Evolutionary conservation across 116 monocot genomes (phyloP), one percentile per base, ranked within the genome.

Genomic region (Phalaenopsis hybrid): DNA sequence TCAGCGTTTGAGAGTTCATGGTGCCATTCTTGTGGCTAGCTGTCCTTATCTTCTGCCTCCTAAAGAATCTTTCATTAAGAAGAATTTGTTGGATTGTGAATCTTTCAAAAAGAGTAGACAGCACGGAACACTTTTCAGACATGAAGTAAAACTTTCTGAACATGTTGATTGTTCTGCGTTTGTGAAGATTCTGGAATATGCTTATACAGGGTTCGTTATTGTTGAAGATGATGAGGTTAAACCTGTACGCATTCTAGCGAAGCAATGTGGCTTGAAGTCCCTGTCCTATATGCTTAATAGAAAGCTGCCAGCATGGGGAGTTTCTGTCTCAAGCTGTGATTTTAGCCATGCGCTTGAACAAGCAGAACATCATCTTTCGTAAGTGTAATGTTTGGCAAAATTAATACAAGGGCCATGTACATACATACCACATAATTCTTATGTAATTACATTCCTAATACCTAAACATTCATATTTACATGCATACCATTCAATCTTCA

Each of bases 111-210:
- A 46, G 17, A 75, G 11, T 74, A n/a, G 74, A 4, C 73, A 80
- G 4, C 70, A 77, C 44, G 15, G 5, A 13, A 80, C 33, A 76
- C 81, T 18, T 69, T 84, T 67, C 13, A 82, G 37, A 41, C 61
- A 70, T 61, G 81, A 85, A 49, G 85, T 92, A 79, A 88, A 83
- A 55, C 85, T 96, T 69, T 96, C 96, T 28, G 85, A 86, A 31
- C 88, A 86, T 50, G 89, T 96, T 41, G 86, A 90, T 72, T 76
- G 81, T 78, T 3, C 15, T 77, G 81, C 87, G 16, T 81, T 96
- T 28, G 58, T 31, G 18, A 96, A 89, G 73, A 77, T 96, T 72
- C 78, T 96, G 87, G 94, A 91, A 76, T 92, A 89, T 85, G 70
- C 83, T 81, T 96, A 94, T 86, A 91, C 94, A 13, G 92, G 94